Evolutionary conservation across 805 yeast genomes (phyloP).

Genomic region (Saturnispora saitoi): DNA sequence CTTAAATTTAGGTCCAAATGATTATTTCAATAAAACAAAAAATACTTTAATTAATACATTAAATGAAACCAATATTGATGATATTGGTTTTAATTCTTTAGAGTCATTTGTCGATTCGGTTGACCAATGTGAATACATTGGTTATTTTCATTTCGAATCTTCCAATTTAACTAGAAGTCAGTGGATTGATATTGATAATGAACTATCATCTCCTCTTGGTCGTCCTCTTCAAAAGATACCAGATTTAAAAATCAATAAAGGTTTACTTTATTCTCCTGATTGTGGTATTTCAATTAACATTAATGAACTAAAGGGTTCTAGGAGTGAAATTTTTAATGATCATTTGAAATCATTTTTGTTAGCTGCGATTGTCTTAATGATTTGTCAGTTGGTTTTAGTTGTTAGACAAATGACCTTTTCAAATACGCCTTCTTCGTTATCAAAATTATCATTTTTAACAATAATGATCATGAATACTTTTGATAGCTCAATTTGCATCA

Average conservation of each 20-base stretch:
- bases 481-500: constrained; percentile 63
- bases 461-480: constrained; percentile 53
- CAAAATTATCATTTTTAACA: constrained; percentile 64
- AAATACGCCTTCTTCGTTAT: constrained; percentile 72
- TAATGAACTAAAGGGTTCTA: constrained; percentile 41
- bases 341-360: constrained; percentile 35
- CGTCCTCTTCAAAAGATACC: constrained; percentile 63
- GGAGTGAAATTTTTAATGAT: constrained; percentile 38
- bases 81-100: constrained; percentile 31
- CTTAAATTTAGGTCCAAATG: constrained; percentile 33
- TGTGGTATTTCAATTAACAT: constrained; percentile 56
- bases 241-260: constrained; percentile 40
- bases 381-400: constrained; percentile 47
- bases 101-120: constrained; percentile 27
- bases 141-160: constrained; percentile 61
- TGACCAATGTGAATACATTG: constrained; percentile 59
- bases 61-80: constrained; percentile 34
- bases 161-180: constrained; percentile 46
- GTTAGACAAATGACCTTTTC: constrained; percentile 63
- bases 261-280: constrained; percentile 77
- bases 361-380: constrained; percentile 36
- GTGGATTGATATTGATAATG: constrained; percentile 58
- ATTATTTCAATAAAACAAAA: constrained; percentile 38
- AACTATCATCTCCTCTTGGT: constrained; percentile 66
- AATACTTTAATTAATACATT: constrained; percentile 35